phyloP scores from a whole-genome alignment of 2,329 filamentous ascomycete genomes.

The Aspergillus cejpii region DNA sequence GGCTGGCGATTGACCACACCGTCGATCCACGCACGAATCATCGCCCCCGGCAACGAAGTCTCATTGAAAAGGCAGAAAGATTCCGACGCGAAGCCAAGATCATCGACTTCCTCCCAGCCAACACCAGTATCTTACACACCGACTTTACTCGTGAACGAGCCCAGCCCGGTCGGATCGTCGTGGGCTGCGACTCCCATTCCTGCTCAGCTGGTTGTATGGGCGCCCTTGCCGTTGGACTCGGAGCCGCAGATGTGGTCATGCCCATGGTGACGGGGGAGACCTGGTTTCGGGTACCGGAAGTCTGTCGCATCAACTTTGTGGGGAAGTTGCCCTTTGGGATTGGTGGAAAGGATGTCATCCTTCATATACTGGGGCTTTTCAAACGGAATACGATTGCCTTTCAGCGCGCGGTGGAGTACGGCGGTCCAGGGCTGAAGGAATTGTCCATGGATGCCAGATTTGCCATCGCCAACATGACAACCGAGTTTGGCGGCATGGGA shows the following conservation, averaged over 20 bases:
- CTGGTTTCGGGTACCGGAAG: slow-evolving; percentile 44
- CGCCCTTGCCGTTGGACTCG: slow-evolving; percentile 41
- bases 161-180: slow-evolving; percentile 40
- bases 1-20: slow-evolving; percentile 46
- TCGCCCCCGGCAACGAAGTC: slow-evolving; percentile 18
- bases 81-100: slow-evolving; percentile 16
- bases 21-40: slow-evolving; percentile 42
- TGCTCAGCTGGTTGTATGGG: slow-evolving; percentile 40
- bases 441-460: slow-evolving; percentile 42
- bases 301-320: slow-evolving; percentile 36
- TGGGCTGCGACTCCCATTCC: slow-evolving; percentile 45
- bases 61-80: slow-evolving; percentile 15
- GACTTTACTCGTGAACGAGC: slow-evolving; percentile 43
- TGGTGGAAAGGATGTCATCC: slow-evolving; percentile 44
- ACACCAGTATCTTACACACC: slow-evolving; percentile 39
- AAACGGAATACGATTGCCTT: slow-evolving; percentile 45
- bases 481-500: slow-evolving; percentile 41
- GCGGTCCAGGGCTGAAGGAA: slow-evolving; percentile 35
- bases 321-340: slow-evolving; percentile 33
- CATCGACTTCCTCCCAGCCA: no score
- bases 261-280: slow-evolving; percentile 43
- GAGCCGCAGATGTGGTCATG: slow-evolving; percentile 42
- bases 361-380: slow-evolving; percentile 40
- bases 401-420: slow-evolving; percentile 42
- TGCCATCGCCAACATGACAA: slow-evolving; percentile 45